phyloP scores from a whole-genome alignment of 2,329 filamentous ascomycete genomes.

The Penicillium griseofulvum region DNA sequence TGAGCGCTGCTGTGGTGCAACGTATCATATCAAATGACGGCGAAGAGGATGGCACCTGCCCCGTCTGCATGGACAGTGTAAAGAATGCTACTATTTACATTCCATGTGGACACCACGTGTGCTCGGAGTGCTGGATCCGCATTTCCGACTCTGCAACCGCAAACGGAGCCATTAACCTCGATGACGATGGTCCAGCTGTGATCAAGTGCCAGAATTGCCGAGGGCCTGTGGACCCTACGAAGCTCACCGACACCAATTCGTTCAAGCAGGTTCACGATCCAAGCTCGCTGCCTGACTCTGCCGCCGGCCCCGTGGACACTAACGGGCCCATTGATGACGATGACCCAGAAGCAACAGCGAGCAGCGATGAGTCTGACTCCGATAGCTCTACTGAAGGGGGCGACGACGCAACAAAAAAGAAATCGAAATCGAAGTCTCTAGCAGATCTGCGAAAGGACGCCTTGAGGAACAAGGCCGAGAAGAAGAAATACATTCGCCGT shows the following conservation, averaged over 20 bases:
- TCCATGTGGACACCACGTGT: conserved; percentile 80
- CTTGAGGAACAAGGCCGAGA: conserved; percentile 61
- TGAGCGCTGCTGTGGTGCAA: conserved; percentile 61
- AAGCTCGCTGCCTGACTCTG: conserved; percentile 36
- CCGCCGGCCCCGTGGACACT: conserved; percentile 33
- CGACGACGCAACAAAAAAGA: conserved; percentile 33
- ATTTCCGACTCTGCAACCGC: conserved; percentile 57
- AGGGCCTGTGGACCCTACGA: conserved; percentile 61
- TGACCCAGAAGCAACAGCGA: conserved; percentile 32
- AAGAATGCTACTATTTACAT: conserved; percentile 74
- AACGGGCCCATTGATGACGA: conserved; percentile 35
- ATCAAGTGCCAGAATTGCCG: conserved; percentile 76
- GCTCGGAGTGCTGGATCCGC: conserved; percentile 70
- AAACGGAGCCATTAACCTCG: conserved; percentile 46
- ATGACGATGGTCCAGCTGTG: conserved; percentile 52
- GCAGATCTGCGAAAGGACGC: conserved; percentile 68
- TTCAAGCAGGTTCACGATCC: conserved; percentile 73
- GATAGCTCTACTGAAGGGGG: conserved; percentile 36
- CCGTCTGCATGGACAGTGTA: conserved; percentile 75
- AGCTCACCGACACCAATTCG: conserved; percentile 69
- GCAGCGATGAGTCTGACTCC: conserved; percentile 23
- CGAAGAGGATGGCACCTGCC: conserved; percentile 64
- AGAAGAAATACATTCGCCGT: conserved; percentile 66
- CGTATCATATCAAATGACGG: conserved; percentile 61
- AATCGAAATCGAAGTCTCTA: conserved; percentile 54